Base-by-base conservation (phyloP, 495 filamentous ascomycete species). In the Penicillium silybi region DNA sequence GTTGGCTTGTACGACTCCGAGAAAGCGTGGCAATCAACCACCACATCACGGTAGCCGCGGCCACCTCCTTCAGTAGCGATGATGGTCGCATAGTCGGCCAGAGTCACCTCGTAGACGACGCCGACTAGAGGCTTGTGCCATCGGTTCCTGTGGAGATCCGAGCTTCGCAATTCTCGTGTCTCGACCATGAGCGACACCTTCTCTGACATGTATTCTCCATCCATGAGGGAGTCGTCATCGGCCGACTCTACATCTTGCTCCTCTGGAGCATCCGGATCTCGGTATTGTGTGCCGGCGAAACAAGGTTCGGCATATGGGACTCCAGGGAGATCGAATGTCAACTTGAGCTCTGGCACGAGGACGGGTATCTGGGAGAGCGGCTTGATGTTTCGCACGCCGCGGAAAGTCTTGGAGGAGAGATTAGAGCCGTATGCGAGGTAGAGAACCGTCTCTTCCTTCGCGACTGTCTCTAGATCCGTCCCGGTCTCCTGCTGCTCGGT, bases 371-470 rank as follows among this genome's bases (percentile, higher is more conserved):
- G 76, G 40, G 86, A 87, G 9, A 97, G 63, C 0, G 93, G 93
- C 7, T 77, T 80, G 63, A 97, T 90, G 53, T 85, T 85, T 11
- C 91, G 84, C 26, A 57, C 69, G 41, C 85, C 88, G 23, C 81
- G 78, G 66, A 97, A 96, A 1, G 86, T 90, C 60, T 85, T 65
- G 16, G 84, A 76, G 45, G 73, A 79, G 49, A 98, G 80, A 65
- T 97, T 98, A 44, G 91, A 95, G 54, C 93, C 93, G 59, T 98
- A 98, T 35, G 93, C 93, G 10, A 98, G 82, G 72, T 97, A 98
- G 41, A 96, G 79, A 44, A 96, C 75, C 2, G 89, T 89, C 22
- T 76, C 48, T 20, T 62, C 47, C 27, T 56, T 34, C 2, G 52
- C 55, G 13, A 29, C 25, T 15, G 38, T 39, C 17, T 40, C 49